Conservation (phyloP, 2,329 filamentous ascomycete species). For the Didymella segeticola region DNA sequence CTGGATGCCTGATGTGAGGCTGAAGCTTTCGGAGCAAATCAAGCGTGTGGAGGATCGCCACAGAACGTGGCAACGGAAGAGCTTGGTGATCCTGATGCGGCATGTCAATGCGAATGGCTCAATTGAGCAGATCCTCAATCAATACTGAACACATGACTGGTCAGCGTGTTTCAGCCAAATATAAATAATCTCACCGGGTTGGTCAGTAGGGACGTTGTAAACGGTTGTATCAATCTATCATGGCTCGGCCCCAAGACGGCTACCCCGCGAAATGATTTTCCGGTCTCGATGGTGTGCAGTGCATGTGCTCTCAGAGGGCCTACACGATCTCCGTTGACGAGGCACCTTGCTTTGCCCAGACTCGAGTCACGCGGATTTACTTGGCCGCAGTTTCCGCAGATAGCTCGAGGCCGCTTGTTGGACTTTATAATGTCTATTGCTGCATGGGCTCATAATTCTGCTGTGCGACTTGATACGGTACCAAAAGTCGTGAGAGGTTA, state of each 20-base stretch:
- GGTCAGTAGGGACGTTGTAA: neutral
- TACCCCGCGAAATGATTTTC: constrained; percentile 16
- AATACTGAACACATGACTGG: neutral
- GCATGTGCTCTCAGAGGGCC: too few relatives aligned
- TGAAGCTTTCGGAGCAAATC: constrained; percentile 8
- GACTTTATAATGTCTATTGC: too few relatives aligned
- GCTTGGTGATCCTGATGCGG: neutral
- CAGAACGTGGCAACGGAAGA: constrained; percentile 4
- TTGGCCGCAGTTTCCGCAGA: too few relatives aligned
- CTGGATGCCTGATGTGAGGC: neutral
- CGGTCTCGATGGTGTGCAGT: neutral
- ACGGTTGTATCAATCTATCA: constrained; percentile 6
- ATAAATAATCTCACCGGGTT: neutral
- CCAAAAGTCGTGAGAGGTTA: too few relatives aligned
- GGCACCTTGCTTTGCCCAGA: too few relatives aligned
- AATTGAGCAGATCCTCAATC: neutral
- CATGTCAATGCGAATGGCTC: neutral
- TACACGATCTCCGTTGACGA: too few relatives aligned
- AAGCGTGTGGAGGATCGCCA: constrained; percentile 2
- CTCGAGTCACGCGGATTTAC: too few relatives aligned
- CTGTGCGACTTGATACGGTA: too few relatives aligned
- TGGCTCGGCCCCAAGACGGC: constrained; percentile 15
- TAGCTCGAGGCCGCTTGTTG: too few relatives aligned
- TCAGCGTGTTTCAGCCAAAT: constrained; percentile 1
- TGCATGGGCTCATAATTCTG: too few relatives aligned